phyloP scores from a whole-genome alignment of 192 early-diverging fungal species.

The Pilaira anomala region DNA sequence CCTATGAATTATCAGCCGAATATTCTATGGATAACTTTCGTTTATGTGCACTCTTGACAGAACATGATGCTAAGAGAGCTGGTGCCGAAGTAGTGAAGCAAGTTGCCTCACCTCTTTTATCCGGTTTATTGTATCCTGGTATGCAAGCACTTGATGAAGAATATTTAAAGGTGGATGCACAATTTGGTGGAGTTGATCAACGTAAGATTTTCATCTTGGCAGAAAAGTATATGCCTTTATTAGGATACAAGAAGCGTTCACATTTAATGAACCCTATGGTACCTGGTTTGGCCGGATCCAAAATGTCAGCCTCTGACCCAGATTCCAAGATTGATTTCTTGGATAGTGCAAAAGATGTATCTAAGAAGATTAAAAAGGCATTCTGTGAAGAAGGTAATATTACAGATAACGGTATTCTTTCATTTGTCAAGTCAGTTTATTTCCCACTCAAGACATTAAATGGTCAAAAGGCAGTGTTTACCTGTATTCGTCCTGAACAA shows the following conservation, averaged over 20 bases:
- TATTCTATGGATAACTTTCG: conserved; percentile 93
- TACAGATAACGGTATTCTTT: conserved; percentile 85
- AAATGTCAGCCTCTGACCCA: conserved; percentile 96
- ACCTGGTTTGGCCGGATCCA: conserved; percentile 86
- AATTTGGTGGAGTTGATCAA: conserved; percentile 98
- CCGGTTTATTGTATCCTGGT: conserved; percentile 95
- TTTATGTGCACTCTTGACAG: conserved; percentile 79
- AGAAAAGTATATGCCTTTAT: conserved; percentile 87
- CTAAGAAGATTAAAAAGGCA: conserved; percentile 88
- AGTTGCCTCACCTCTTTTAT: conserved; percentile 79
- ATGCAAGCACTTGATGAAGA: conserved; percentile 98
- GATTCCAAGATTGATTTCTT: conserved; percentile 98
- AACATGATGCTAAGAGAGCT: conserved; percentile 97
- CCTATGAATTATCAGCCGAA: conserved; percentile 82
- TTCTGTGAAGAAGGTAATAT: conserved; percentile 98
- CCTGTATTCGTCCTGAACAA: conserved; percentile 78
- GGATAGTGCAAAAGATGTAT: conserved; percentile 75
- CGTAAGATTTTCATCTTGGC: conserved; percentile 99
- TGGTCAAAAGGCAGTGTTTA: conserved; percentile 53
- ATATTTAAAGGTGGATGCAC: conserved; percentile 90
- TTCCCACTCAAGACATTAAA: conserved; percentile 84
- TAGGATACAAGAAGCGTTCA: conserved; percentile 95
- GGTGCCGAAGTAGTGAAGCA: conserved; percentile 99
- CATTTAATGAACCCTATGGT: conserved; percentile 99
- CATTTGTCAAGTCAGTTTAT: conserved; percentile 86